Conservation (phyloP, 2,329 filamentous ascomycete species). For the Colletotrichum sp. region DNA sequence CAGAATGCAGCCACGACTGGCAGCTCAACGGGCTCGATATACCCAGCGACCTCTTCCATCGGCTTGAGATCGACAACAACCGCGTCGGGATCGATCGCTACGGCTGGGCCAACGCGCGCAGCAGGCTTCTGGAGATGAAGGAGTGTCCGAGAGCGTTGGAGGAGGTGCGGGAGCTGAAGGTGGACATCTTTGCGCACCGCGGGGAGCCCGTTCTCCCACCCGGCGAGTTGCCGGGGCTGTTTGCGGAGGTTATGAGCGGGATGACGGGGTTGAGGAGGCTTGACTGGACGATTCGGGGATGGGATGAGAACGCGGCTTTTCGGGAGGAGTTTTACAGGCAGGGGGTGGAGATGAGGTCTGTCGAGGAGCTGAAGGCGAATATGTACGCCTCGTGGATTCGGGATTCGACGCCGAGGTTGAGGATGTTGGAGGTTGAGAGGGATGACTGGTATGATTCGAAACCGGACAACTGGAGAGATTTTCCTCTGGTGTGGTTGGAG, state of each 20-base stretch:
- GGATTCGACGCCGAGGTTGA: background rate
- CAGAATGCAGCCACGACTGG: background rate
- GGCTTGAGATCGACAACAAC: background rate
- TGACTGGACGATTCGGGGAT: background rate
- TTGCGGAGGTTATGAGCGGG: background rate
- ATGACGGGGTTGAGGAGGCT: background rate
- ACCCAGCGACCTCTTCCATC: background rate
- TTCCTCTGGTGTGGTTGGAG: background rate
- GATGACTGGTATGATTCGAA: background rate
- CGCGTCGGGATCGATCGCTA: background rate
- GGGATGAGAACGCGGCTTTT: background rate
- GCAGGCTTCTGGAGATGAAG: background rate
- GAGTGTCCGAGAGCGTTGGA: background rate
- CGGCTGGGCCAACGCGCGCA: background rate
- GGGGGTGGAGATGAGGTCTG: background rate
- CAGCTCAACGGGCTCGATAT: background rate
- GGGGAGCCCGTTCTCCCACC: background rate
- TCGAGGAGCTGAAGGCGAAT: background rate
- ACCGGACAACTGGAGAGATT: background rate
- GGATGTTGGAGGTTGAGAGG: background rate
- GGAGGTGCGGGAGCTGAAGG: background rate
- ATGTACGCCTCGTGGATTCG: background rate
- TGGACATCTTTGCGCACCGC: background rate
- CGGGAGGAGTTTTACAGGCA: background rate
- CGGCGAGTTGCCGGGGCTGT: background rate